These are phyloP conservation scores for Paraconiothyrium brasiliense DNA, from an alignment of 2,329 filamentous ascomycete genomes.

Conservation along the genomic window DNA sequence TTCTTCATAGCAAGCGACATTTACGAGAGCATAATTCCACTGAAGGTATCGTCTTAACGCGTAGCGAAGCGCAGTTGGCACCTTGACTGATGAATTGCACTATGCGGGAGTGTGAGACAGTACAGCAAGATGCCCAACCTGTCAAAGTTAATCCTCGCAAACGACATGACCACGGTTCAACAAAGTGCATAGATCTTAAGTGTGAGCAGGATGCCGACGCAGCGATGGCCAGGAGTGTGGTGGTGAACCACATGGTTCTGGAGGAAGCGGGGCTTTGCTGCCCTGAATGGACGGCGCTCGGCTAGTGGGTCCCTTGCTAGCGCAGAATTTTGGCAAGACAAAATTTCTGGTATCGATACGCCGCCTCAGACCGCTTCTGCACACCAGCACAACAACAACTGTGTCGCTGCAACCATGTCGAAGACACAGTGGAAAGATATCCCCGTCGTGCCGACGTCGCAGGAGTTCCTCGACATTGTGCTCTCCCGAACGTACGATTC, in stretches of 20 bases:
- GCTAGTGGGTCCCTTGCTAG: conserved; percentile 2
- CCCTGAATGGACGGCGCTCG: conserved; percentile 5
- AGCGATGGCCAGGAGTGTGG: neutral
- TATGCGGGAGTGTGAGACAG: neutral
- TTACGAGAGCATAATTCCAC: too few species aligned
- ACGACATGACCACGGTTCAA: neutral
- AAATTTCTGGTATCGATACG: conserved; percentile 28
- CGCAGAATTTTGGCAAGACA: conserved; percentile 11
- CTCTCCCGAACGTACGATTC: conserved; percentile 70
- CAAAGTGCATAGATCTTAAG: neutral
- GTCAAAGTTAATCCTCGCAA: neutral
- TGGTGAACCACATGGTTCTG: neutral
- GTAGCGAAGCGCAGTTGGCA: too few species aligned
- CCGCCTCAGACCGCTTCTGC: conserved; percentile 23
- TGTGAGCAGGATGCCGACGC: neutral
- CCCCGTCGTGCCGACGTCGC: conserved; percentile 85
- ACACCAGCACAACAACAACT: conserved; percentile 7
- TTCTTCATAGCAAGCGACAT: too few species aligned
- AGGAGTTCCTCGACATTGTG: conserved; percentile 98
- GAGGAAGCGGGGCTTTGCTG: neutral
- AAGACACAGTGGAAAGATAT: conserved; percentile 68
- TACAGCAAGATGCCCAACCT: neutral
- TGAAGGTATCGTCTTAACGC: too few species aligned
- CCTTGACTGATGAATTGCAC: neutral
- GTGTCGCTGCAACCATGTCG: conserved; percentile 37